Conservation (phyloP, 2,329 filamentous ascomycete genomes). For the Cercospora sp. region DNA sequence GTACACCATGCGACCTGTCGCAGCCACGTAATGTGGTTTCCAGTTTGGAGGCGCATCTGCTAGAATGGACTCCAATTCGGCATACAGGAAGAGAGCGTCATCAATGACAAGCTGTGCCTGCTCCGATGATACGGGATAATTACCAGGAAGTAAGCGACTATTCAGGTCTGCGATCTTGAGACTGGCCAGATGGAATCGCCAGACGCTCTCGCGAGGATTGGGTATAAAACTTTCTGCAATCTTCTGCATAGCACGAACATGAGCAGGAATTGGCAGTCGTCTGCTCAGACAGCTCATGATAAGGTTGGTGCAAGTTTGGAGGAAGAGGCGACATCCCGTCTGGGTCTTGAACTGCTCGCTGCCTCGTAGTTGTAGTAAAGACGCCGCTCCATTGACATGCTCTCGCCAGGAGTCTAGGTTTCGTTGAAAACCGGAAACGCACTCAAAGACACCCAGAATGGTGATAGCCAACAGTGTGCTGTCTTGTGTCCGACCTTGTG, state of each 20-base stretch:
- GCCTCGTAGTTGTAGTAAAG: constrained; percentile 21
- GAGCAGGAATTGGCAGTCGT: constrained; percentile 19
- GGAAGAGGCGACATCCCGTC: constrained; percentile 21
- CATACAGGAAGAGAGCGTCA: constrained; percentile 15
- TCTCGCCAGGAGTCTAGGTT: constrained; percentile 58
- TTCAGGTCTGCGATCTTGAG: constrained; percentile 20
- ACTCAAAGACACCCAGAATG: constrained; percentile 62
- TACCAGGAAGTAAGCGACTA: constrained; percentile 20
- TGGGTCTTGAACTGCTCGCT: constrained; percentile 19
- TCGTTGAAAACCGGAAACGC: constrained; percentile 62
- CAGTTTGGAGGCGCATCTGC: constrained; percentile 17
- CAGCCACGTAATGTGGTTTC: constrained; percentile 15
- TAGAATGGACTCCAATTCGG: constrained; percentile 19
- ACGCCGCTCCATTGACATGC: constrained; percentile 23
- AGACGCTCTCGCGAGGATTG: constrained; percentile 17
- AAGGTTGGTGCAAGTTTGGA: constrained; percentile 21
- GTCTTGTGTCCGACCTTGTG: constrained; percentile 14
- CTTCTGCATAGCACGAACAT: constrained; percentile 18
- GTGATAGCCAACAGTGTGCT: constrained; percentile 47
- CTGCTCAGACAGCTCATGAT: constrained; percentile 21
- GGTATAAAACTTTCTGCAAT: constrained; percentile 17
- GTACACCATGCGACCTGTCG: constrained; percentile 17
- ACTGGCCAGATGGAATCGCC: constrained; percentile 18
- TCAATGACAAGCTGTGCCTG: constrained; percentile 15
- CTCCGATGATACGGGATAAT: constrained; percentile 10